Evolutionary conservation across 441 rosid species (phyloP), one percentile per base, ranked within the genome.

Genomic region (Brassica hybrid): DNA sequence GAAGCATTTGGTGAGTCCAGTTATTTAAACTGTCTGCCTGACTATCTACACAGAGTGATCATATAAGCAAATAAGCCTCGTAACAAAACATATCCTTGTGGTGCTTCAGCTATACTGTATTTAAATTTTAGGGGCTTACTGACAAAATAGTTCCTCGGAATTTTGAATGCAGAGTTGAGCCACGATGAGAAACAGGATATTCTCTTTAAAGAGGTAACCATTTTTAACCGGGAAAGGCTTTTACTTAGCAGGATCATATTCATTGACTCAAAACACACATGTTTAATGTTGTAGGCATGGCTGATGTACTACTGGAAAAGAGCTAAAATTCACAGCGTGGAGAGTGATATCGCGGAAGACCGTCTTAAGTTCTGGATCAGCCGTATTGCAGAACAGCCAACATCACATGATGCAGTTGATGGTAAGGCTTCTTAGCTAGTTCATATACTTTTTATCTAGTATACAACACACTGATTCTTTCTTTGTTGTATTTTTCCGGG

Each of bases 121-220:
- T 25, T 58, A 18, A 36, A 23, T 36, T 57, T 25, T 25, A 78
- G 34, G 18, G 65, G 67, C 3, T 21, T 73, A 62, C 5, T 79
- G 25, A 63, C 27, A 65, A 63, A 50, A 54, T 25, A 8, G 8
- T 68, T 69, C 32, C 17, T 69, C 23, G 21, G 72, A 74, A 69
- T 17, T 41, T 69, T 79, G 43, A 64, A 56, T 87, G 85, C 94
- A 96, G 98, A 87, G 79, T 73, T 96, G 79, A 84, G 97, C 63
- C 82, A 85, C 48, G 90, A 79, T 59, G 97, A 96, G 84, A 85
- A 87, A 61, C 92, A 92, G 73, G 99, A 96, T 84, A 85, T 91
- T 84, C 84, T 86, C 73, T 96, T 96, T 85, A 96, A 94, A 83
- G 87, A 91, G 96, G 98, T 96, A 73, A 56, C n/a, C 6, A 12